phyloP scores from a whole-genome alignment of 306 rosid species.

The Cucumis cinereus region DNA sequence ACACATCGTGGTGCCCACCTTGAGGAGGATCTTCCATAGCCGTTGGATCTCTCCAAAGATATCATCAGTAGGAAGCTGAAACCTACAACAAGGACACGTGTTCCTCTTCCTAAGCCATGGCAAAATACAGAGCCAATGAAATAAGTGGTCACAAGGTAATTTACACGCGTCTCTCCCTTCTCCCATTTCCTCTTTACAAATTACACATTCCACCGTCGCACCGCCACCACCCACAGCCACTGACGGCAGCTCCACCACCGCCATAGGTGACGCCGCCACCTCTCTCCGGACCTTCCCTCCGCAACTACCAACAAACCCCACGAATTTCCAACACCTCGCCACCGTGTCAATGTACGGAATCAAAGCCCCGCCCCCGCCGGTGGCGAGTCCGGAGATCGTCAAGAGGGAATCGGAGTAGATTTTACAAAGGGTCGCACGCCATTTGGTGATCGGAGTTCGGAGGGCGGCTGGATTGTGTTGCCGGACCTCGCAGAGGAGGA shows the following conservation, averaged over 20 bases:
- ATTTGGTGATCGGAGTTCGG: constrained; percentile 20
- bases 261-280: constrained; percentile 44
- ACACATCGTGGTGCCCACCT: constrained; percentile 3
- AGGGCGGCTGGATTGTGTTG: constrained; percentile 44
- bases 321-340: constrained; percentile 47
- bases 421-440: constrained; percentile 34
- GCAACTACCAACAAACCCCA: constrained; percentile 17
- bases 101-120: constrained; percentile 68
- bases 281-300: constrained; percentile 14
- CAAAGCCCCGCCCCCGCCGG: constrained; percentile 20
- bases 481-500: constrained; percentile 62
- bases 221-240: constrained; percentile 26
- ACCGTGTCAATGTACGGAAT: constrained; percentile 47
- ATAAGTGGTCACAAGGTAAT: constrained; percentile 73
- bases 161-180: constrained; percentile 63
- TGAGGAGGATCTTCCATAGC: constrained; percentile 49
- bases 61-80: constrained; percentile 66
- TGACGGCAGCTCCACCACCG: constrained; percentile 48
- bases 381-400: constrained; percentile 31
- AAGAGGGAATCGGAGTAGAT: constrained; percentile 23
- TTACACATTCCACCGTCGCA: constrained; percentile 55
- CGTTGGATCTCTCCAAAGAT: constrained; percentile 68
- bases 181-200: constrained; percentile 72
- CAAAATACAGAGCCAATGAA: constrained; percentile 76
- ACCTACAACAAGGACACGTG: constrained; percentile 88